phyloP scores from a whole-genome alignment of 352 stramenopile genomes.

The Phytophthora melonis region DNA sequence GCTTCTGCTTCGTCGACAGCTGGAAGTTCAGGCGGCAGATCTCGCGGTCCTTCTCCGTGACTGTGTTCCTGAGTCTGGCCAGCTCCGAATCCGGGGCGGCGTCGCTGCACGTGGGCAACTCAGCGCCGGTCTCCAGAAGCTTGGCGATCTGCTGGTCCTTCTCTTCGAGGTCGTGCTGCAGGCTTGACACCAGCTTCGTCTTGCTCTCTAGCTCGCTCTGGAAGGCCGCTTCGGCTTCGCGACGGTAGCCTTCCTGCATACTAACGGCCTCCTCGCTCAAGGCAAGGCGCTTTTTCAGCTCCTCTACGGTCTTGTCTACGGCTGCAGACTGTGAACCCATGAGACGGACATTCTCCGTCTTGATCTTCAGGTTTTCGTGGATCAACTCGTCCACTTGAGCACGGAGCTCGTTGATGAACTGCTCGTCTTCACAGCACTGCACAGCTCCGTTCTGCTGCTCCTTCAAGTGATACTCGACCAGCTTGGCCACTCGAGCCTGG shows the following conservation, averaged over 20 bases:
- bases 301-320: slow-evolving; percentile 40
- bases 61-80: slow-evolving; percentile 48
- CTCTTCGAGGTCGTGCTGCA: slow-evolving; percentile 48
- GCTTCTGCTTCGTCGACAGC: slow-evolving; percentile 83
- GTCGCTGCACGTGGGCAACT: slow-evolving; percentile 44
- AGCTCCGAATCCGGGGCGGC: slow-evolving; percentile 50
- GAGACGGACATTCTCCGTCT: slow-evolving; percentile 65
- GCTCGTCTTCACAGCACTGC: slow-evolving; percentile 39
- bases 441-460: slow-evolving; percentile 36
- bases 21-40: slow-evolving; percentile 85
- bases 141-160: slow-evolving; percentile 63
- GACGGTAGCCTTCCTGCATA: slow-evolving; percentile 57
- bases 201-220: slow-evolving; percentile 52
- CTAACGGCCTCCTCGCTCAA: slow-evolving; percentile 48
- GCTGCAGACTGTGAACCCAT: slow-evolving; percentile 24
- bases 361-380: slow-evolving; percentile 68
- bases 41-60: slow-evolving; percentile 84
- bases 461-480: slow-evolving; percentile 59
- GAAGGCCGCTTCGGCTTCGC: slow-evolving; percentile 61
- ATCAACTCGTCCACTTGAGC: slow-evolving; percentile 67
- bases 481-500: slow-evolving; percentile 57
- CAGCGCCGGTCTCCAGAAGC: slow-evolving; percentile 46
- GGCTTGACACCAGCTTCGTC: slow-evolving; percentile 30
- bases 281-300: slow-evolving; percentile 48
- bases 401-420: slow-evolving; percentile 54